Evolutionary conservation across 495 filamentous ascomycete species (phyloP).

Genomic region (Penicillium mononematosum): DNA sequence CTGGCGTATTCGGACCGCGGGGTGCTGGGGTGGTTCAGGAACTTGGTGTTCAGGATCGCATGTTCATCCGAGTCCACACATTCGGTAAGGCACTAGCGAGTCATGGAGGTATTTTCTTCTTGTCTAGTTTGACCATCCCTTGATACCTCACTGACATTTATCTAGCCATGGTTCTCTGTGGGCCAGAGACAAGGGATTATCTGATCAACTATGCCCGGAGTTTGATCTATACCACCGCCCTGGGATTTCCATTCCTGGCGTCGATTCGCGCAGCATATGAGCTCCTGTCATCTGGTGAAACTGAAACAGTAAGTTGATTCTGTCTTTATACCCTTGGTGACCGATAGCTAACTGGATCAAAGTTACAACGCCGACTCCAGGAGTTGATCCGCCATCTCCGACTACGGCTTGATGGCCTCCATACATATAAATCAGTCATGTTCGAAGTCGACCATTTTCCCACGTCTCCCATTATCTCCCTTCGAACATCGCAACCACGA

Average conservation of each 20-base stretch:
- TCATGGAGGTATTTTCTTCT: constrained; percentile 60
- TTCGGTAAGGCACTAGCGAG: constrained; percentile 77
- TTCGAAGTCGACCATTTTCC: constrained; percentile 44
- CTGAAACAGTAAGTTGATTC: constrained; percentile 33
- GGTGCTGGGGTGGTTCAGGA: constrained; percentile 68
- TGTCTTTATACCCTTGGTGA: not conserved
- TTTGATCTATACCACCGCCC: constrained; percentile 49
- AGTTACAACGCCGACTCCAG: constrained; percentile 43
- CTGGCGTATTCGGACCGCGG: constrained; percentile 60
- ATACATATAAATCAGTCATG: constrained; percentile 27
- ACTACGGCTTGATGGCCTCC: constrained; percentile 30
- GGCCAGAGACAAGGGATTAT: constrained; percentile 38
- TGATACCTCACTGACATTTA: not conserved
- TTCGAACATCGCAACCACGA: constrained; percentile 40
- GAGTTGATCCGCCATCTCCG: constrained; percentile 39
- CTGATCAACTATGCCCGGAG: constrained; percentile 50
- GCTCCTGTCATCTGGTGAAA: constrained; percentile 41
- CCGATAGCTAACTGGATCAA: not conserved
- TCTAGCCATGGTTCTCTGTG: constrained; percentile 48
- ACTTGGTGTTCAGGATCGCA: constrained; percentile 60
- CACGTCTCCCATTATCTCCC: constrained; percentile 44
- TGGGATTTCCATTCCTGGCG: constrained; percentile 50
- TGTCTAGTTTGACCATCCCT: not conserved
- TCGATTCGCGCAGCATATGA: constrained; percentile 48
- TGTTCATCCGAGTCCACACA: constrained; percentile 70